Percentiles rank a stretch among this genome's conserved stretches.
These are phyloP conservation scores for Rauvolfia tetraphylla DNA, from an alignment of 257 asterid species.

Conservation along the genomic window DNA sequence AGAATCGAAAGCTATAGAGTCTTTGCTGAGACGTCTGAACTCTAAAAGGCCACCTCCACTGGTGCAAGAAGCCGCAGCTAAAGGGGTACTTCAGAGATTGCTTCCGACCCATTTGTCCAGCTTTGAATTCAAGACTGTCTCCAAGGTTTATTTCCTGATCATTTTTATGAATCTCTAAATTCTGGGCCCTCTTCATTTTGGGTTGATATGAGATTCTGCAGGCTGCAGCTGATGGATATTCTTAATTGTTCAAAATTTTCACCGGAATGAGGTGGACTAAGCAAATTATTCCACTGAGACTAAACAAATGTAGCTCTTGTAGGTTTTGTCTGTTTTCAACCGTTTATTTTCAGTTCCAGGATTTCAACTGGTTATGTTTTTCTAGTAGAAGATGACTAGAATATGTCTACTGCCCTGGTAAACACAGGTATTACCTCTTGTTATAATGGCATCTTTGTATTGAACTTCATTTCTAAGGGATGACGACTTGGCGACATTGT, in stretches of 20 bases:
- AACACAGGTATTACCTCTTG: neutral
- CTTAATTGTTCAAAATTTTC: neutral
- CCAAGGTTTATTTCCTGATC: slow-evolving; percentile 44
- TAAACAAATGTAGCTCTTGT: too few relatives aligned
- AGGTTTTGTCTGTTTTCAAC: neutral
- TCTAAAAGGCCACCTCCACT: slow-evolving; percentile 42
- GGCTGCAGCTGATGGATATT: neutral
- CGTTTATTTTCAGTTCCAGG: neutral
- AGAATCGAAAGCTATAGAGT: slow-evolving; percentile 50
- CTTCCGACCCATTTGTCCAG: slow-evolving; percentile 75
- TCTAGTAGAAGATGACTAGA: neutral
- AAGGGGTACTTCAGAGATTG: slow-evolving; percentile 71
- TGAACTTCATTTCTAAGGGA: neutral
- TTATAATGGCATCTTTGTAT: neutral
- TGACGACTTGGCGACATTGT: neutral
- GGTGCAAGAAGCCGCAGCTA: slow-evolving; percentile 79
- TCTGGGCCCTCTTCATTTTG: slow-evolving; percentile 10
- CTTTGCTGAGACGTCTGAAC: slow-evolving; percentile 51
- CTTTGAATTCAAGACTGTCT: slow-evolving; percentile 53
- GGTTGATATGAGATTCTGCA: neutral
- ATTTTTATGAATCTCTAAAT: neutral
- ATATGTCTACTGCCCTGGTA: neutral
- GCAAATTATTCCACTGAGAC: neutral
- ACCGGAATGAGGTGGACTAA: neutral
- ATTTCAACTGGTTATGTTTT: neutral